Percentiles rank a stretch among this genome's conserved stretches.
Evolutionary conservation across 805 yeast species (phyloP).

Genomic region (Danielia reshetovae): DNA sequence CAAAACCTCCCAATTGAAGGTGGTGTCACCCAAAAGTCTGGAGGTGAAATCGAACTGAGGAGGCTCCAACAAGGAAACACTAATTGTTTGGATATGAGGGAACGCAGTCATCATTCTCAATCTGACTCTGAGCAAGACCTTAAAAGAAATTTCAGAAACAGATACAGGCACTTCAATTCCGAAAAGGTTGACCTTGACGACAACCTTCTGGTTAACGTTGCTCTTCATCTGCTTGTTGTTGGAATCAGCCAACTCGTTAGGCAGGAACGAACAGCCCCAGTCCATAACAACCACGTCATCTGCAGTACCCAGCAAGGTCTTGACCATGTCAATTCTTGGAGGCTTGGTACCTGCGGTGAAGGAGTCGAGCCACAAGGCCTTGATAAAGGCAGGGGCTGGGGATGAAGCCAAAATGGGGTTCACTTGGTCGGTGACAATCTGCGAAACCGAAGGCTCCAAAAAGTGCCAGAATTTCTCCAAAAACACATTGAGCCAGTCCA

Average conservation of each 20-base stretch:
- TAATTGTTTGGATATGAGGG: conserved; percentile 92
- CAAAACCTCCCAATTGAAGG: conserved; percentile 84
- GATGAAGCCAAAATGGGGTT: conserved; percentile 79
- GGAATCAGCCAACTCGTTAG: conserved; percentile 82
- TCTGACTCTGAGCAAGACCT: conserved; percentile 71
- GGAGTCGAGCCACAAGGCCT: conserved; percentile 78
- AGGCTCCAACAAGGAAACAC: conserved; percentile 77
- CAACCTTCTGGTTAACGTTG: conserved; percentile 76
- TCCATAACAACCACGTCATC: conserved; percentile 97
- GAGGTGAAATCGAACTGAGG: conserved; percentile 86
- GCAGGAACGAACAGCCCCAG: conserved; percentile 90
- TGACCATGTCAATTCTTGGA: conserved; percentile 85
- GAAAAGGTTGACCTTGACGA: conserved; percentile 75
- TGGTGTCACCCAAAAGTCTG: conserved; percentile 69
- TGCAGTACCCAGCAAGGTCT: conserved; percentile 85
- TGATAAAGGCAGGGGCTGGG: conserved; percentile 78
- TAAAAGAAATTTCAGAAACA: conserved; percentile 76
- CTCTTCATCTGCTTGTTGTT: conserved; percentile 81
- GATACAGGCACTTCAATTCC: conserved; percentile 78
- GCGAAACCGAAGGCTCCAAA: conserved; percentile 85
- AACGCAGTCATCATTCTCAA: conserved; percentile 84
- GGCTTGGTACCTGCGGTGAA: conserved; percentile 95
- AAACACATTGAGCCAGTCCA: conserved; percentile 93
- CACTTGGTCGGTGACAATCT: conserved; percentile 78
- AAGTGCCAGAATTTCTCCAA: conserved; percentile 89